Conservation (phyloP, 495 filamentous ascomycete species). For the Astrothelium subdiscretum region DNA sequence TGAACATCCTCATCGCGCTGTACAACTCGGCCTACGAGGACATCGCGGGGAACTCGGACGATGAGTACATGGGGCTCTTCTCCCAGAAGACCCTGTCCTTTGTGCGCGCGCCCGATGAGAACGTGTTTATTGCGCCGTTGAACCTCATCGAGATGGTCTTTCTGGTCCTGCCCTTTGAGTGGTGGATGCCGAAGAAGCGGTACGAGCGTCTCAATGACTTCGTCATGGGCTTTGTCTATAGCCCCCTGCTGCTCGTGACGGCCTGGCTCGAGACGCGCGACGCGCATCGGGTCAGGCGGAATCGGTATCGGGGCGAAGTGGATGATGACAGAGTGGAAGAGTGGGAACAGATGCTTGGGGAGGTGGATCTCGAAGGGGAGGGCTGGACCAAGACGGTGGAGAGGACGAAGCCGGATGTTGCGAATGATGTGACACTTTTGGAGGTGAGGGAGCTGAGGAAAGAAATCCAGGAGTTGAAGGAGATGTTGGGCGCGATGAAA, state of each 20-base stretch:
- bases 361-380: constrained; percentile 66
- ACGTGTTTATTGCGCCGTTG: constrained; percentile 89
- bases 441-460: constrained; percentile 57
- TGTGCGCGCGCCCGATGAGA: constrained; percentile 91
- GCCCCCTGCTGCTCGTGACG: constrained; percentile 67
- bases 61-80: constrained; percentile 81
- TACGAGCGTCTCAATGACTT: constrained; percentile 77
- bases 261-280: constrained; percentile 62
- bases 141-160: constrained; percentile 84
- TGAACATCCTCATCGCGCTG: constrained; percentile 91
- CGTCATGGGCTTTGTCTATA: constrained; percentile 80
- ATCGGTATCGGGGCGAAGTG: constrained; percentile 68
- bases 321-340: constrained; percentile 84
- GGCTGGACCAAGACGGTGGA: constrained; percentile 70
- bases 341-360: constrained; percentile 72
- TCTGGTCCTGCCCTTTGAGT: constrained; percentile 76
- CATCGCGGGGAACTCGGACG: constrained; percentile 86
- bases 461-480: constrained; percentile 59
- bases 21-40: constrained; percentile 96
- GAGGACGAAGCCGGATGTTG: constrained; percentile 63
- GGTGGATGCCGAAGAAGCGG: constrained; percentile 63
- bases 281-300: constrained; percentile 55
- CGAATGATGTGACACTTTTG: constrained; percentile 52
- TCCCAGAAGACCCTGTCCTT: constrained; percentile 93
- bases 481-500: constrained; percentile 38